Base-by-base conservation (phyloP, 192 early-diverging fungal species). In the Coemansia brasiliensis region DNA sequence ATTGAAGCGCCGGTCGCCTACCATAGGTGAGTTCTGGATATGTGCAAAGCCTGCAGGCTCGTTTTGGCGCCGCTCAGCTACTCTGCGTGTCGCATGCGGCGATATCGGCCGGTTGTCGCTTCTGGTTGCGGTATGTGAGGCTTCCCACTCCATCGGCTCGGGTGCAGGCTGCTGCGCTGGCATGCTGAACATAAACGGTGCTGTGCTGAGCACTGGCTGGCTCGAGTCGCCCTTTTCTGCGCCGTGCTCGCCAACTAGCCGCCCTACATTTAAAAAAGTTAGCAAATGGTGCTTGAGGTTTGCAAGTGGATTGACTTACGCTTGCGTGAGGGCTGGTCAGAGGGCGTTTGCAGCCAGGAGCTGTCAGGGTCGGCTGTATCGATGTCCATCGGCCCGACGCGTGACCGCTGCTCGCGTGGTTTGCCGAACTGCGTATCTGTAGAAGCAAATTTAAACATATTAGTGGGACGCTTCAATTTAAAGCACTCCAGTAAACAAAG, bases 371-470 rank as follows among this genome's bases (percentile, higher is more conserved):
- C 74, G 43, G 58, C 44, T 38, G 48, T 40, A 61, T 78, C 74
- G 41, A 78, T 51, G 53, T 78, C 74, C 73, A 76, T 76, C 8
- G 73, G 73, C 17, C 62, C 66, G n/a, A 44, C 73, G 26, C 32
- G 38, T 15, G 59, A 55, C 58, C 62, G 38, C 39, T 51, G 57
- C 41, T 39, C 52, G 38, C 32, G 22, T 16, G 50, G 11, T 39
- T 59, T 20, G 57, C 55, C 55, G 41, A 59, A 67, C 27, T 50
- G 35, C 4, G 54, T 26, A 26, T 56, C 63, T 72, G 70, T 16
- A 15, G 66, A 52, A 44, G 61, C 67, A 54, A 75, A 75, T 9
- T 55, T 48, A 52, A 59, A 76, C 41, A 48, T 32, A n/a, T n/a
- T n/a, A n/a, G n/a, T n/a, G n/a, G n/a, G n/a, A n/a, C n/a, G n/a